Base-by-base conservation (phyloP, 495 filamentous ascomycete species). In the Eremomyces bilateralis region DNA sequence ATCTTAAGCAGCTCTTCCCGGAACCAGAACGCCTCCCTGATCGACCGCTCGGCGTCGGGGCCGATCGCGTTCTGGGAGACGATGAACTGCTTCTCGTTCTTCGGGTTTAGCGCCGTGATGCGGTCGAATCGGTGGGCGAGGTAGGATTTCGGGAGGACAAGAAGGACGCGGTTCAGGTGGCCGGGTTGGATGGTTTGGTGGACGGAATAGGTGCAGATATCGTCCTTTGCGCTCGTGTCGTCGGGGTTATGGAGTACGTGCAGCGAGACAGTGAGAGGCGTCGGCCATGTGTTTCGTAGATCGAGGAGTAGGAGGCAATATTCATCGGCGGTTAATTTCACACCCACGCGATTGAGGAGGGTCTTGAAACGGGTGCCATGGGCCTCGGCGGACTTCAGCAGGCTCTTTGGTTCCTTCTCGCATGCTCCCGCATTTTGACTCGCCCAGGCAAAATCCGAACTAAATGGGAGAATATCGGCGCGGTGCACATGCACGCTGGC, bases 1-100 rank as follows among this genome's bases (percentile, higher is more conserved):
- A 62, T 60, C 39, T 78, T 76, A 6, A 94, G 63, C 1, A 94
- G 62, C 47, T 73, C 76, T 47, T 90, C 77, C 4, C 84, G 67
- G 56, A 81, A 93, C 84, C 84, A 93, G 53, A 93, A 93, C 1
- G 74, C 72, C 56, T 92, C 81, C 25, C 84, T 65, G 28, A 63
- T 73, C 4, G 73, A 68, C 21, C 73, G 67, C 53, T 94, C 83
- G 17, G 64, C 68, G 38, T 88, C 79, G 1, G 80, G 76, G 0
- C 76, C 73, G 32, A 79, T 63, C 42, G 80, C 79, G 40, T 67
- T 67, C 28, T 73, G 71, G 47, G 73, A 83, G 32, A 92, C 79
- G 15, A 94, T 79, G 43, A 88, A 94, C 52, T 94, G 84, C 8
- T 81, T 67, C 45, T 78, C 70, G 3, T 71, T 67, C 1, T 71